Conservation (phyloP, 257 asterid species). For the Solanum corneliomulleri region DNA sequence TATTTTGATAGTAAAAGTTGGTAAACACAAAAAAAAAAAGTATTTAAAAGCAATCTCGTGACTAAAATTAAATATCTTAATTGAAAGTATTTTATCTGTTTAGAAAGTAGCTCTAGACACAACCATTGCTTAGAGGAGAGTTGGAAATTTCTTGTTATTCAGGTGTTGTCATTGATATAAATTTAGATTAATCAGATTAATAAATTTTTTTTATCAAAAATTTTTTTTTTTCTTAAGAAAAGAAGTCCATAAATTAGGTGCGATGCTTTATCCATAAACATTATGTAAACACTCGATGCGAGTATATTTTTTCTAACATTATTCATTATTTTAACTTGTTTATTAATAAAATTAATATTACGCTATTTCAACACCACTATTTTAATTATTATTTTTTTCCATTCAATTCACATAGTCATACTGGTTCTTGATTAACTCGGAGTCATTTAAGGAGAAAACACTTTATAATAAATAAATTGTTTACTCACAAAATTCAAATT, state of each 20-base stretch:
- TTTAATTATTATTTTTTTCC: no score
- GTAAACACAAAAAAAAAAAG: no score
- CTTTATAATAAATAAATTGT: no score
- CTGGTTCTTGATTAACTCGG: accelerated
- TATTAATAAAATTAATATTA: neutral
- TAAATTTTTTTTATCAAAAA: neutral
- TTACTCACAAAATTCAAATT: neutral
- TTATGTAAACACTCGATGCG: no score
- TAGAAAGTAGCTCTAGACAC: no score
- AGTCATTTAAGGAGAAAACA: no score
- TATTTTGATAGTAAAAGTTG: neutral
- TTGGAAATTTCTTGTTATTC: no score
- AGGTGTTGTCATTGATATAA: neutral
- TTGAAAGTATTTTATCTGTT: neutral
- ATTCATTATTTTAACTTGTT: neutral
- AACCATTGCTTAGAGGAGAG: no score
- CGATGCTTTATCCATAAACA: no score
- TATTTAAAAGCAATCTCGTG: neutral
- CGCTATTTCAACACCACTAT: accelerated
- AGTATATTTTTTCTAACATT: no score
- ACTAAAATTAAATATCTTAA: neutral
- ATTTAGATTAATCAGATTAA: neutral
- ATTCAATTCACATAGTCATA: no score
- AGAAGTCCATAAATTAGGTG: neutral
- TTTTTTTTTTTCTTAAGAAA: neutral